Evolutionary conservation across 208 protist genomes (phyloP).

Genomic region (Wallacemonas sp.): DNA sequence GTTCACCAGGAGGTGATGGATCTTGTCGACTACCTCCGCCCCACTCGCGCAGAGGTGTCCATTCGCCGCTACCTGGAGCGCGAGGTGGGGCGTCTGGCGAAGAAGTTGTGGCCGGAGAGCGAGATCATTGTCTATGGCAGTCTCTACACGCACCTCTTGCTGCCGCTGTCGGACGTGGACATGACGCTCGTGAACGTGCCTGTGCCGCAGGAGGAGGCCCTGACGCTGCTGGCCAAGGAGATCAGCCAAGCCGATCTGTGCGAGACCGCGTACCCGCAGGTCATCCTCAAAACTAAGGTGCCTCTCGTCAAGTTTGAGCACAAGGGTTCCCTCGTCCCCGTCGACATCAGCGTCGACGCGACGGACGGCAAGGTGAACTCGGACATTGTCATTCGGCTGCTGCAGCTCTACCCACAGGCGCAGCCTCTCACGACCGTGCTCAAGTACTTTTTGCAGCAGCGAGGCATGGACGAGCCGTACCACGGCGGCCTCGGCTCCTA

Average conservation of each 20-base stretch:
- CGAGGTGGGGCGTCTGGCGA: constrained; percentile 48
- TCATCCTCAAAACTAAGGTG: constrained; percentile 93
- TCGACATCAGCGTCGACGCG: constrained; percentile 93
- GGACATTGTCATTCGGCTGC: constrained; percentile 63
- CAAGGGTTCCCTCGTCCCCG: constrained; percentile 63
- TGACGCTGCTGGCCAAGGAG: constrained; percentile 59
- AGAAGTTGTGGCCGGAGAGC: constrained; percentile 78
- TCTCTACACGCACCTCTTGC: constrained; percentile 81
- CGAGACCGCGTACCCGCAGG: constrained; percentile 71
- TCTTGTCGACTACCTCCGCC: constrained; percentile 75
- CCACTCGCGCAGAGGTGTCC: constrained; percentile 75
- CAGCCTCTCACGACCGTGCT: constrained; percentile 80
- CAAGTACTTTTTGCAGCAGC: constrained; percentile 93
- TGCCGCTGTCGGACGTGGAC: constrained; percentile 88
- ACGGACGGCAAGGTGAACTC: constrained; percentile 78
- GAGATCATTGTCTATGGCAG: constrained; percentile 86
- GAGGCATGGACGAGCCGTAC: constrained; percentile 93
- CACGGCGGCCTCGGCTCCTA: constrained; percentile 93
- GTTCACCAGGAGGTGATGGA: constrained; percentile 88
- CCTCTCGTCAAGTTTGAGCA: constrained; percentile 93
- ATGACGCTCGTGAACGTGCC: constrained; percentile 74
- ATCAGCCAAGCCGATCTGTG: constrained; percentile 61
- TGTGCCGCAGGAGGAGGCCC: constrained; percentile 58
- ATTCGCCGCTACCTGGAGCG: constrained; percentile 78
- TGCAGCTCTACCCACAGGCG: constrained; percentile 74